Base-by-base conservation (phyloP, 1,139 yeast genomes). In the Kodamaea anthophila region DNA sequence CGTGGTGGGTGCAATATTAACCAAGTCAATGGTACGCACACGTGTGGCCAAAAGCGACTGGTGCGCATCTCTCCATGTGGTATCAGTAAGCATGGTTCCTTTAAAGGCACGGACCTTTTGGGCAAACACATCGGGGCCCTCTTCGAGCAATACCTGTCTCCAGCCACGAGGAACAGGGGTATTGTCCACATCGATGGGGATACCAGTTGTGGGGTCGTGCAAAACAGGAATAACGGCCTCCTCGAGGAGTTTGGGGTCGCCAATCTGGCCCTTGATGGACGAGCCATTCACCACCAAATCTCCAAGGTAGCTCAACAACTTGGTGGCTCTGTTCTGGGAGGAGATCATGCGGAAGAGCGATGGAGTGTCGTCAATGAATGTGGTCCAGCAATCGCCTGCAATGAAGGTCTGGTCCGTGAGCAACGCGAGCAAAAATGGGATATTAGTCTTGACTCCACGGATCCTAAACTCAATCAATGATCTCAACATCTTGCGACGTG, bases 11-110 rank as follows among this genome's bases (percentile, higher is more conserved):
- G 98, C 98, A 64, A 93, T 85, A 43, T 87, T 84, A 35, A 81
- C 66, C 50, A 91, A 66, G 58, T 91, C 99, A 47, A 83, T 74
- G 16, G 98, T 93, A 64, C 99, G 80, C 22, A 91, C 94, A 62
- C 98, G 82, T 24, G 98, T 93, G 6, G 99, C 99, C 48, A 91
- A 70, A 46, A 91, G 65, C n/a, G 97, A 87, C 69, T 91, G 99
- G 62, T 93, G 98, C 22, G 98, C 98, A 61, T 91, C 99, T 77
- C 99, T 85, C 99, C 99, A 91, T 10, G 99, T 91, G 32, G 99
- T 91, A 58, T 91, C 99, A 83, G 93, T 93, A 47, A 91, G 64
- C 56, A 91, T 70, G 42, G 94, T 80, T 49, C 98, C 98, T 34
- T 85, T 67, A 60, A 78, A 80, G 16, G 65, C 58, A 58, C 97